These are phyloP conservation scores for Allium sativum DNA, from an alignment of 106 monocot genomes.

Conservation along the genomic window DNA sequence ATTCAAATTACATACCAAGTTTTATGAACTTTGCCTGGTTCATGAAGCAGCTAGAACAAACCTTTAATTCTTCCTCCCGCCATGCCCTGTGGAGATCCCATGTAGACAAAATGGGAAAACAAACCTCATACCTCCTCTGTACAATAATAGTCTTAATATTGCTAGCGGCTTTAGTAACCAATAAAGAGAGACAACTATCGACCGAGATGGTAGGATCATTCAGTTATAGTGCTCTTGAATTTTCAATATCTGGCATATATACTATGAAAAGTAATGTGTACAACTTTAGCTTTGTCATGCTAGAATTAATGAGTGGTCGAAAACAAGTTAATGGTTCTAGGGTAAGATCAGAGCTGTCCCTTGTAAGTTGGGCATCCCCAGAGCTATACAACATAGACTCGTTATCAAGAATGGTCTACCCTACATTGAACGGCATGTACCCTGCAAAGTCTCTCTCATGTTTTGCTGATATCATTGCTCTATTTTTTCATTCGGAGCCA, in stretches of 20 bases:
- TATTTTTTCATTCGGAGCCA: constrained; percentile 59
- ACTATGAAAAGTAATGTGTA: constrained; percentile 85
- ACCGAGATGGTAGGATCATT: constrained; percentile 64
- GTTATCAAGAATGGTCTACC: constrained; percentile 68
- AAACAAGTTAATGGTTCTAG: constrained; percentile 84
- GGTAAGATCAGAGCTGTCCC: constrained; percentile 66
- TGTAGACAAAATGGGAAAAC: too few relatives aligned
- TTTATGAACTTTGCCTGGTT: too few relatives aligned
- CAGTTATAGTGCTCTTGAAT: constrained; percentile 81
- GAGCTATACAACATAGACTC: constrained; percentile 72
- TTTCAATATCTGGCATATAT: constrained; percentile 76
- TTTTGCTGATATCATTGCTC: constrained; percentile 82
- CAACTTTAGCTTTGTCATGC: constrained; percentile 78
- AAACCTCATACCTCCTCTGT: too few relatives aligned
- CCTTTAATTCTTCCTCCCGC: too few relatives aligned
- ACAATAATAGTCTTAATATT: too few relatives aligned
- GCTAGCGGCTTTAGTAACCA: constrained; percentile 45
- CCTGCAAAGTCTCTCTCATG: constrained; percentile 69
- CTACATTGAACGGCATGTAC: constrained; percentile 41
- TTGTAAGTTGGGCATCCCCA: constrained; percentile 71
- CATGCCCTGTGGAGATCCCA: too few relatives aligned
- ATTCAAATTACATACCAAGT: too few relatives aligned
- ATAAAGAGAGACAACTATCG: constrained; percentile 58
- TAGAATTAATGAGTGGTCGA: constrained; percentile 75
- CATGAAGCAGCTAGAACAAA: too few relatives aligned